Conservation (phyloP, 306 rosid species). For the Abrus pulchellus region DNA sequence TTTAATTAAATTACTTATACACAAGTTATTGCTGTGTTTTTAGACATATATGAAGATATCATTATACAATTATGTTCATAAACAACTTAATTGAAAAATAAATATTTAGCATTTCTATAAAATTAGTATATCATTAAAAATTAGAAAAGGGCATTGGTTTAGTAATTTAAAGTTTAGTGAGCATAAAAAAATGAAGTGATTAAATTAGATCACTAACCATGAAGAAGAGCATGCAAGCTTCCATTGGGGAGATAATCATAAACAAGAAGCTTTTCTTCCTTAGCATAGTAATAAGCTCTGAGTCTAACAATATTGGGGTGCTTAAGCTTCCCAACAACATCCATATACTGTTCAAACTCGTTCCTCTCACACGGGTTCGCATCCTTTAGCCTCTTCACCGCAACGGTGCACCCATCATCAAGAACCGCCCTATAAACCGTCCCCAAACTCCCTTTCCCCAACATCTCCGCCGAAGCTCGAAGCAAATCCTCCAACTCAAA, state of each 20-base stretch:
- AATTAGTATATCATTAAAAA: no score
- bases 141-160: no score
- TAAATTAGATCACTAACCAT: constrained; percentile 56
- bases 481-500: constrained; percentile 97
- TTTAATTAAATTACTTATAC: no score
- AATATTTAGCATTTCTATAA: no score
- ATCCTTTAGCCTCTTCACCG: constrained; percentile 92
- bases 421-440: constrained; percentile 91
- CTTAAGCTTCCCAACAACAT: constrained; percentile 81
- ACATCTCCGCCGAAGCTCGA: constrained; percentile 96
- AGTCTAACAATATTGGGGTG: constrained; percentile 82
- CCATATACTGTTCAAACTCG: constrained; percentile 96
- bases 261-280: constrained; percentile 95
- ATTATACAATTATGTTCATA: no score
- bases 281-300: constrained; percentile 92
- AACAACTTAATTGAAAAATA: no score
- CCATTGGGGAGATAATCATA: constrained; percentile 94
- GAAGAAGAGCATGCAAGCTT: constrained; percentile 92
- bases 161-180: no score
- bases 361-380: constrained; percentile 85
- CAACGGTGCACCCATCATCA: constrained; percentile 83
- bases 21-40: no score
- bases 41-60: no score
- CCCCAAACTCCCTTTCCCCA: constrained; percentile 96
- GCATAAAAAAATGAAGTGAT: no score